phyloP scores from a whole-genome alignment of 2,329 filamentous ascomycete genomes.

The Fusarium burgessii region DNA sequence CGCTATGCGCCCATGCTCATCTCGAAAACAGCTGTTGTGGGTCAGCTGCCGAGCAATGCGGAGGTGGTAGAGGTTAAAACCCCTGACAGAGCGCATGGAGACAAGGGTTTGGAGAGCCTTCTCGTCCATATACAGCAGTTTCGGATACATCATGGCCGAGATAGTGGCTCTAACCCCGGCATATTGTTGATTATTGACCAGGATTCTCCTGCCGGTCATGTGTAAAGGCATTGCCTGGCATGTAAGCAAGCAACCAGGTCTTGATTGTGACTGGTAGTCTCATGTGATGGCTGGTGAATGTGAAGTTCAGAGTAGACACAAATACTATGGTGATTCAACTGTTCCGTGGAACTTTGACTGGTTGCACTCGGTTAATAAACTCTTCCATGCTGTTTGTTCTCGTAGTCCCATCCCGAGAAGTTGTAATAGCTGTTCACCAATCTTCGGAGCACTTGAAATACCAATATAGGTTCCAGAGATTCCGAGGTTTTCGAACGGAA shows the following conservation, averaged over 20 bases:
- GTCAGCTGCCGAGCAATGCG: conserved; percentile 24
- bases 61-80: conserved; percentile 18
- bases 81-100: conserved; percentile 23
- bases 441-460: not conserved
- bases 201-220: conserved; percentile 13
- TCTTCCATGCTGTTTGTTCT: not conserved
- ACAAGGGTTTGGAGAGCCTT: conserved; percentile 16
- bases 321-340: not conserved
- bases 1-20: conserved; percentile 9
- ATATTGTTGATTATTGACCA: conserved; percentile 23
- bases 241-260: conserved; percentile 9
- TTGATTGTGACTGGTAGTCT: conserved; percentile 22
- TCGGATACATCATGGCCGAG: conserved; percentile 28
- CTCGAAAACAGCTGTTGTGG: conserved; percentile 14
- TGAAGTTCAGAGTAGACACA: not conserved
- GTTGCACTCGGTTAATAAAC: not conserved
- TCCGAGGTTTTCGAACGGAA: conserved; percentile 11
- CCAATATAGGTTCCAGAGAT: not conserved
- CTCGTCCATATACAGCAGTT: conserved; percentile 28
- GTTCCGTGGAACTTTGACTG: not conserved
- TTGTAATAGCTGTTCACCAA: not conserved
- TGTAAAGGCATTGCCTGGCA: conserved; percentile 4
- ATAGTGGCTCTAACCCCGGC: conserved; percentile 17
- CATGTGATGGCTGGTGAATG: conserved; percentile 25
- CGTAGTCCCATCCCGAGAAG: not conserved